Percentiles rank a stretch among this genome's conserved stretches.
Evolutionary conservation across 768 basidiomycete species (phyloP).

Genomic region (Serendipita sp.): DNA sequence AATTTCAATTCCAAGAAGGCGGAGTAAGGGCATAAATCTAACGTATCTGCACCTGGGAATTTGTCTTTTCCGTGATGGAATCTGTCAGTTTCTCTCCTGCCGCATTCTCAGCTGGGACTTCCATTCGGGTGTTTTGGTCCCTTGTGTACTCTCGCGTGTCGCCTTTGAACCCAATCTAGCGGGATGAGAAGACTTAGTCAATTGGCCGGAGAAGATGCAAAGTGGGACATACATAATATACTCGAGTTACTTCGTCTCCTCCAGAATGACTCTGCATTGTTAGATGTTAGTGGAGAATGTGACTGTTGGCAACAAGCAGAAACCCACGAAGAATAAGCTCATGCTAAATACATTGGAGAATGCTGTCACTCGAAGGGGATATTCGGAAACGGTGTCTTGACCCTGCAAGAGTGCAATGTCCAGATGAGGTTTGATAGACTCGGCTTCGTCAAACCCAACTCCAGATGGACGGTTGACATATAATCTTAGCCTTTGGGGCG

Average conservation of each 20-base stretch:
- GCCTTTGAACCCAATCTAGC: constrained; percentile 61
- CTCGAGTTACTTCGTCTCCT: constrained; percentile 44
- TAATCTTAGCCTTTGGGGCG: constrained; percentile 58
- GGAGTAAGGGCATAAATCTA: neutral
- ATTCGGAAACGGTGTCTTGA: constrained; percentile 51
- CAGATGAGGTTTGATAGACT: constrained; percentile 49
- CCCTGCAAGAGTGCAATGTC: constrained; percentile 56
- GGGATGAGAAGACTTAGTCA: neutral
- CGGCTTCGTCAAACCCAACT: constrained; percentile 61
- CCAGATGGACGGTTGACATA: constrained; percentile 61
- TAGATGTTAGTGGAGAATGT: constrained; percentile 6
- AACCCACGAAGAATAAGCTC: constrained; percentile 65
- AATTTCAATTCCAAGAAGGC: too few relatives aligned
- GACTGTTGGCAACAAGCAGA: neutral
- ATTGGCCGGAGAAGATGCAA: neutral
- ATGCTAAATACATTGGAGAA: constrained; percentile 59
- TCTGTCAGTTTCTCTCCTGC: constrained; percentile 38
- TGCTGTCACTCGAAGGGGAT: constrained; percentile 58
- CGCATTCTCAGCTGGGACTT: constrained; percentile 65
- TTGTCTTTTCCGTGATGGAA: constrained; percentile 18
- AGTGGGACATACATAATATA: constrained; percentile 37
- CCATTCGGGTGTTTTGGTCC: constrained; percentile 45
- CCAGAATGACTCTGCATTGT: constrained; percentile 40
- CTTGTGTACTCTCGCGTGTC: constrained; percentile 38
- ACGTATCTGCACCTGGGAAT: neutral